Evolutionary conservation across 345 rosid species (phyloP), one percentile per base, ranked within the genome.

Genomic region (Raphanus sativus): DNA sequence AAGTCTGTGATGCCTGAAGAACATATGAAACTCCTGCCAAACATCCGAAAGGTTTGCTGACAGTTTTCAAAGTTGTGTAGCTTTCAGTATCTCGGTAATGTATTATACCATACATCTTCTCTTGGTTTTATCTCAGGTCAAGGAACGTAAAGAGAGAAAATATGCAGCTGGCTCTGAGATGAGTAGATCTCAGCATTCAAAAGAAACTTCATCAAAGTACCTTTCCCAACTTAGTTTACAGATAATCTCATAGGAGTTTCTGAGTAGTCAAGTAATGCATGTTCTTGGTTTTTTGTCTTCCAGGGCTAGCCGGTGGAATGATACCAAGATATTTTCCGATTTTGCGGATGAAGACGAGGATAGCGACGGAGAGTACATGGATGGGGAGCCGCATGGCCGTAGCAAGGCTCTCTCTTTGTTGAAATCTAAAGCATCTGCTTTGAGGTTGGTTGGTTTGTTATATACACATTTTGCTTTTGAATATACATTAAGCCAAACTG

Each of bases 1-100:
- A 91, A 90, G 86, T 89, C 94, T 25, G 98, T 95, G 75, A 92
- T 95, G 97, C 98, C 98, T 64, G 92, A 88, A 81, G 96, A 92
- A 78, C 98, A 94, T 84, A 90, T 87, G 94, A 94, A 89, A 80
- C 96, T 92, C 69, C 91, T 95, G 28, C 86, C 90, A n/a, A 92
- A 95, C 81, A 89, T 95, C 65, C 86, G 98, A 74, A 95, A 95
- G 97, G 99, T 95, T 67, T 78, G 70, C 54, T 62, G 24, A 74
- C 32, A 12, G n/a, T 28, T 50, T 73, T 54, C 29, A 72, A 67
- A 61, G 61, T 21, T 69, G 3, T 60, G 1, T 70, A 65, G 21
- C 58, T 48, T 76, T 63, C 52, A 63, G 50, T 16, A 25, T 67
- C 48, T 71, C 10, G 34, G 29, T 32, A 69, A 36, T 76, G 67